phyloP scores from a whole-genome alignment of 208 protist species.

The Leptomonas pyrrhocoris region DNA sequence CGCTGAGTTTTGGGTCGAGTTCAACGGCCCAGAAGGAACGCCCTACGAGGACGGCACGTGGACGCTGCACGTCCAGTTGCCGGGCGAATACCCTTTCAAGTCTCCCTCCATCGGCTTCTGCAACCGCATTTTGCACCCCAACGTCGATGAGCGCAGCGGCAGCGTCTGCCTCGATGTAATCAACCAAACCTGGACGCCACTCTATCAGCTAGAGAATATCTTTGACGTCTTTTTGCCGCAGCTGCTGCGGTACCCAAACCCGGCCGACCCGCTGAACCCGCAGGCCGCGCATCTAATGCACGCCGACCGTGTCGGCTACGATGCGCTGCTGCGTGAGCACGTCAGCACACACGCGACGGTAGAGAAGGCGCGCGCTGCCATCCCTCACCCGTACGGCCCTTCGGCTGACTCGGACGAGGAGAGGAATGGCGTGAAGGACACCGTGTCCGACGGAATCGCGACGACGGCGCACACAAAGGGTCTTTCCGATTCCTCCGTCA shows the following conservation, averaged over 20 bases:
- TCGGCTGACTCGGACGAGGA: constrained; percentile 16
- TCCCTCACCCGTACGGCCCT: constrained; percentile 43
- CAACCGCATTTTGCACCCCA: constrained; percentile 98
- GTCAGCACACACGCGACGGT: constrained; percentile 70
- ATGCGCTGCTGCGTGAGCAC: constrained; percentile 66
- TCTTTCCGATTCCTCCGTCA: constrained; percentile 26
- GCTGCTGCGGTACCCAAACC: constrained; percentile 98
- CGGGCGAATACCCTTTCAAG: constrained; percentile 97
- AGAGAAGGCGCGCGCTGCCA: constrained; percentile 48
- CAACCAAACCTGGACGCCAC: constrained; percentile 99
- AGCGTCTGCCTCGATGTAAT: constrained; percentile 99
- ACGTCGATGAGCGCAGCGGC: constrained; percentile 97
- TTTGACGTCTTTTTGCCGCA: constrained; percentile 98
- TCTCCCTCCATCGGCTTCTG: constrained; percentile 98
- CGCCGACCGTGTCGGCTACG: constrained; percentile 85
- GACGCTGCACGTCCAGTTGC: constrained; percentile 97
- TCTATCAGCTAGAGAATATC: constrained; percentile 95
- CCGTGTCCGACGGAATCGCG: constrained; percentile 12
- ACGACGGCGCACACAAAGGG: constrained; percentile 17
- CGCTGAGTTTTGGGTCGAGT: constrained; percentile 97
- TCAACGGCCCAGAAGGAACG: constrained; percentile 95
- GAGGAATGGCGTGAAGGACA: constrained; percentile 10
- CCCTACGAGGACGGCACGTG: constrained; percentile 97
- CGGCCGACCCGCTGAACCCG: constrained; percentile 97
- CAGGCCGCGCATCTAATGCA: constrained; percentile 94